Evolutionary conservation across 148 eudicot species (phyloP).

Genomic region (Talinum fruticosum): DNA sequence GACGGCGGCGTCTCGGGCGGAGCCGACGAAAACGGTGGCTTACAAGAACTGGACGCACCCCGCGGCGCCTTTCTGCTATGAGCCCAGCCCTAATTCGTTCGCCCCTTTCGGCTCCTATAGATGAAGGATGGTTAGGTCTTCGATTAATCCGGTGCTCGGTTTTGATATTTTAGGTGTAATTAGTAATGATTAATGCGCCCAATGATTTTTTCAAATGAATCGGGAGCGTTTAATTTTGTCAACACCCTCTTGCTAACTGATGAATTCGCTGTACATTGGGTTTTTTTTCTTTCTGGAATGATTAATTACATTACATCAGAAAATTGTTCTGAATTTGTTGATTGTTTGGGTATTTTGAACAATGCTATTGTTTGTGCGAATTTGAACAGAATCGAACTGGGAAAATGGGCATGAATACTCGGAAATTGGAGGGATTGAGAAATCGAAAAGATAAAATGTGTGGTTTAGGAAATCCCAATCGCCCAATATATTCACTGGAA

Average conservation of each 20-base stretch:
- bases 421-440: neutral
- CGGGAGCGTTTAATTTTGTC: slow-evolving; percentile 2
- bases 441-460: no score
- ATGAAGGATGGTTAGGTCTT: neutral
- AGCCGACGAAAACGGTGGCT: slow-evolving; percentile 15
- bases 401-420: no score
- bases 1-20: slow-evolving; percentile 20
- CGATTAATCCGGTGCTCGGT: neutral
- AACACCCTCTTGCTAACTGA: neutral
- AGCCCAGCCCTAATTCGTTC: slow-evolving; percentile 20
- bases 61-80: slow-evolving; percentile 45
- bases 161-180: slow-evolving; percentile 2
- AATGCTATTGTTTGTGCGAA: neutral
- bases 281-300: neutral
- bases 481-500: no score
- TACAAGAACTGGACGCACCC: slow-evolving; percentile 51
- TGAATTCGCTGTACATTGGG: neutral
- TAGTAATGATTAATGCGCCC: slow-evolving; percentile 7
- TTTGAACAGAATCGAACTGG: no score
- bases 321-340: neutral
- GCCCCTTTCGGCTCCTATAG: slow-evolving; percentile 25
- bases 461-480: no score
- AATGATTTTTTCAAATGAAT: neutral
- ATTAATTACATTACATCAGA: neutral
- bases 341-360: neutral